These are phyloP conservation scores for Phytomonas sp. DNA, from an alignment of 208 protist species.

Conservation along the genomic window DNA sequence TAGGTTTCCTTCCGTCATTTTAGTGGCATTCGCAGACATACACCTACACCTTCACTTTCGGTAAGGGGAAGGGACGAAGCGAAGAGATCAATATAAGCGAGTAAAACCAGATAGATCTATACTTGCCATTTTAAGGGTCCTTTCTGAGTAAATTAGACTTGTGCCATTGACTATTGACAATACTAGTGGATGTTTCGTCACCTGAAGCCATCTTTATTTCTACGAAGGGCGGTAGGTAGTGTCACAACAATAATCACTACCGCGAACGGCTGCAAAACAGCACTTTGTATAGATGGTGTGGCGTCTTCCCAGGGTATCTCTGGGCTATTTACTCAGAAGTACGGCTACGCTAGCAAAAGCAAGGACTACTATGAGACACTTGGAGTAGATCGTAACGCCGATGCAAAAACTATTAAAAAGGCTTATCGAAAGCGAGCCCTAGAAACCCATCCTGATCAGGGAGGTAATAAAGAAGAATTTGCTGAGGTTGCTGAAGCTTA, in stretches of 20 bases:
- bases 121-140: background rate
- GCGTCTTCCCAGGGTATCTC: background rate
- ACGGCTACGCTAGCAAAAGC: constrained; percentile 27
- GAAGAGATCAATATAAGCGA: background rate
- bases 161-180: background rate
- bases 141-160: background rate
- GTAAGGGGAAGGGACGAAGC: background rate
- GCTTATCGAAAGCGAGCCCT: constrained; percentile 88
- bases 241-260: background rate
- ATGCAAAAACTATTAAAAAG: constrained; percentile 79
- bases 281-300: background rate
- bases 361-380: constrained; percentile 90
- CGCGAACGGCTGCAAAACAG: background rate
- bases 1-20: background rate
- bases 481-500: constrained; percentile 92
- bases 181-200: background rate
- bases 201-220: constrained; percentile 3
- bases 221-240: background rate
- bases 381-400: constrained; percentile 50
- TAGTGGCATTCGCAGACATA: background rate
- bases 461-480: constrained; percentile 90
- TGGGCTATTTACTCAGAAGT: background rate
- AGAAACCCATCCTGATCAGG: constrained; percentile 88
- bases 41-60: background rate
- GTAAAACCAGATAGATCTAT: background rate